Evolutionary conservation across 768 basidiomycete genomes (phyloP).

Genomic region (Mycena chlorophos): DNA sequence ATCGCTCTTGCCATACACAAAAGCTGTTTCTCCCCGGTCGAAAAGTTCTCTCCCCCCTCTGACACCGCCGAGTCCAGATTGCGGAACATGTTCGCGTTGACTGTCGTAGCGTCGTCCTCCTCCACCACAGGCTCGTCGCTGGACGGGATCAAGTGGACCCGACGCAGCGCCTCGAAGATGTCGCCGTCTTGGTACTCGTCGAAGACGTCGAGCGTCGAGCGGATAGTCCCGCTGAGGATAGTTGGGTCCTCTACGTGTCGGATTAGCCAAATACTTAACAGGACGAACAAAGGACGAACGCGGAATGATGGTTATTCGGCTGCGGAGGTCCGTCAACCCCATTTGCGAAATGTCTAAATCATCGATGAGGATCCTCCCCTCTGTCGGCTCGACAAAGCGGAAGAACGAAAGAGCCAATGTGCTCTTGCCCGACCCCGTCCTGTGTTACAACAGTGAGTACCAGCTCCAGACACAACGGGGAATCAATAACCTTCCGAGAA

Average conservation of each 20-base stretch:
- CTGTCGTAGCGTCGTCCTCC: slow-evolving; percentile 44
- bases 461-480: background rate
- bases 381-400: slow-evolving; percentile 73
- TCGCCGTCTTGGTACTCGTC: slow-evolving; percentile 82
- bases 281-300: slow-evolving; percentile 42
- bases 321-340: slow-evolving; percentile 69
- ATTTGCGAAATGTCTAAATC: slow-evolving; percentile 64
- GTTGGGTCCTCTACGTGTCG: slow-evolving; percentile 74
- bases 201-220: slow-evolving; percentile 83
- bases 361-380: slow-evolving; percentile 63
- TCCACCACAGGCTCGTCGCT: slow-evolving; percentile 45
- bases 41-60: slow-evolving; percentile 90
- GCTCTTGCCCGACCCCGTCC: slow-evolving; percentile 78
- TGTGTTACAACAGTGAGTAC: background rate
- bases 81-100: slow-evolving; percentile 77
- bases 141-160: slow-evolving; percentile 75
- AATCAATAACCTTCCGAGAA: slow-evolving; percentile 46
- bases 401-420: slow-evolving; percentile 85
- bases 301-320: slow-evolving; percentile 71
- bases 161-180: slow-evolving; percentile 82
- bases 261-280: background rate
- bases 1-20: slow-evolving; percentile 89
- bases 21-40: slow-evolving; percentile 81
- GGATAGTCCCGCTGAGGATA: slow-evolving; percentile 79
- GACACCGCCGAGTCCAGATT: slow-evolving; percentile 72